A percentile compares a stretch with the other conserved stretches of the same genome.
Evolutionary conservation across 441 rosid genomes (phyloP).

Genomic region (Croton laevigatus): DNA sequence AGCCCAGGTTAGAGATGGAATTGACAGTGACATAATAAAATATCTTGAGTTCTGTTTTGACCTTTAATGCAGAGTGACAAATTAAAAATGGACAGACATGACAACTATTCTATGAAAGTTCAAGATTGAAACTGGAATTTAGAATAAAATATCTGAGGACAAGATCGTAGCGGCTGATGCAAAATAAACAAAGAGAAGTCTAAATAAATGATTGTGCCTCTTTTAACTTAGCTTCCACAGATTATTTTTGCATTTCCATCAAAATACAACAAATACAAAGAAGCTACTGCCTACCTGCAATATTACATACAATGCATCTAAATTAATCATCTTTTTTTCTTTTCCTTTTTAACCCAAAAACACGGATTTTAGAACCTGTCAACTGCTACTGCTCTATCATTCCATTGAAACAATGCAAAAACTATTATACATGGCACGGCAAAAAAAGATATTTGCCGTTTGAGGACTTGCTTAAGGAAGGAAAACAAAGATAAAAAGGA

Average conservation of each 20-base stretch:
- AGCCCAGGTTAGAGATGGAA: no score
- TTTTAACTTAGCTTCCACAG: slow-evolving; percentile 27
- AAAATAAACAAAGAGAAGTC: no score
- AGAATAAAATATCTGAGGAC: no score
- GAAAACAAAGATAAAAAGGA: background rate
- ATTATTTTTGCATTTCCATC: slow-evolving; percentile 57
- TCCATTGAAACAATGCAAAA: slow-evolving; percentile 42
- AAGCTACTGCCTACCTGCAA: slow-evolving; percentile 46
- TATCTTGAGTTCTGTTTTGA: no score
- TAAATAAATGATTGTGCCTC: background rate
- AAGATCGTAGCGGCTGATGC: no score
- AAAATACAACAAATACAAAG: slow-evolving; percentile 56
- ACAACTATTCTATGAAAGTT: no score
- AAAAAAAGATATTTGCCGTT: slow-evolving; percentile 29
- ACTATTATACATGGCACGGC: slow-evolving; percentile 55
- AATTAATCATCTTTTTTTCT: background rate
- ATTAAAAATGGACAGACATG: no score
- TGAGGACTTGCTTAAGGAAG: slow-evolving; percentile 13
- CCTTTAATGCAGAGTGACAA: no score
- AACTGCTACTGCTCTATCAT: slow-evolving; percentile 41
- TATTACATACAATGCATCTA: slow-evolving; percentile 45
- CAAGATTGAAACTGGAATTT: no score
- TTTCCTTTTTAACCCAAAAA: slow-evolving; percentile 27
- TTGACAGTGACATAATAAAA: no score
- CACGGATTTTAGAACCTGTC: slow-evolving; percentile 26